These are phyloP conservation scores for Melanomma pulvis-pyrius DNA, from an alignment of 495 filamentous ascomycete species.

Conservation along the genomic window DNA sequence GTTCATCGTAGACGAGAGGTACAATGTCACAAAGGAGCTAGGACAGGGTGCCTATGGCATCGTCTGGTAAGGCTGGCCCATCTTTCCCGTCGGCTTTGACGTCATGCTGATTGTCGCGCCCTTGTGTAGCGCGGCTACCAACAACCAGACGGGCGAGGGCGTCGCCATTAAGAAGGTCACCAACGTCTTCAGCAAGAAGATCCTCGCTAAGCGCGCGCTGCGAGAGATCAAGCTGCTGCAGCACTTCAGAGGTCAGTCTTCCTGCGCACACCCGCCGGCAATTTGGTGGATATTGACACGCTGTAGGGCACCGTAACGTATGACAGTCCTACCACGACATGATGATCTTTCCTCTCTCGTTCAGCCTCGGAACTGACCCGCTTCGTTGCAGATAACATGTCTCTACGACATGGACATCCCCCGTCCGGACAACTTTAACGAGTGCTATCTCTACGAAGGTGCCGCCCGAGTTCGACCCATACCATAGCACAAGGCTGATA, in stretches of 20 bases:
- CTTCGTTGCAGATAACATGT: slow-evolving; percentile 78
- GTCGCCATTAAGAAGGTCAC: slow-evolving; percentile 99
- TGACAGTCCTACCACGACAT: slow-evolving; percentile 31
- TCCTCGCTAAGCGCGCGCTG: slow-evolving; percentile 93
- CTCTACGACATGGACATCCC: slow-evolving; percentile 99
- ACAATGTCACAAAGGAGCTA: slow-evolving; percentile 97
- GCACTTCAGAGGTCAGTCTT: slow-evolving; percentile 79
- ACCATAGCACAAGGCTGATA: slow-evolving; percentile 22
- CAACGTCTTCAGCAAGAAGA: slow-evolving; percentile 99
- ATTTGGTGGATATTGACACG: slow-evolving; percentile 27
- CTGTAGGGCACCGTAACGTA: slow-evolving; percentile 66
- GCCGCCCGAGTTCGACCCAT: slow-evolving; percentile 16
- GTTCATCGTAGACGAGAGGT: slow-evolving; percentile 96
- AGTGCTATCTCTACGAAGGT: slow-evolving; percentile 99
- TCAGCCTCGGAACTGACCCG: slow-evolving; percentile 10
- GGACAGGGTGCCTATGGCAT: slow-evolving; percentile 98
- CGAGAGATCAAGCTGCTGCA: slow-evolving; percentile 98
- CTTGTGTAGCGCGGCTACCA: slow-evolving; percentile 75
- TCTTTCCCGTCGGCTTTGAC: background rate
- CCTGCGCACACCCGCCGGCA: background rate
- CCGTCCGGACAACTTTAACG: slow-evolving; percentile 96
- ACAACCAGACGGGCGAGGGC: slow-evolving; percentile 88
- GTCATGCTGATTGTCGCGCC: background rate
- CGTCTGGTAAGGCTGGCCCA: slow-evolving; percentile 71
- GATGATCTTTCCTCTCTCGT: slow-evolving; percentile 1